Evolutionary conservation across 495 filamentous ascomycete genomes (phyloP).

Genomic region (Poronia punctata): DNA sequence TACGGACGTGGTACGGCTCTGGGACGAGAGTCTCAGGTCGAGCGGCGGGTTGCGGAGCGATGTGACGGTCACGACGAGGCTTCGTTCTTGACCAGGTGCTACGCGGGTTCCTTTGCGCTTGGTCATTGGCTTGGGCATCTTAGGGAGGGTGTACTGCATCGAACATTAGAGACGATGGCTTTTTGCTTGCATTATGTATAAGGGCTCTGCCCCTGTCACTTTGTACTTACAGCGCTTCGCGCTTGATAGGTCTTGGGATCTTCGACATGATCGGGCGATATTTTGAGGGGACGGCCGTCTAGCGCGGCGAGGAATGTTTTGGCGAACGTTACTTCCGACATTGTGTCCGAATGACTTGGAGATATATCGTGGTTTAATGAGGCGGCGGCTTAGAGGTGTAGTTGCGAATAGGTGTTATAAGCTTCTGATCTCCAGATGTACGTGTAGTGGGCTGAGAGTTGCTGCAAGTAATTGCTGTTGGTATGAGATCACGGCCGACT

Average conservation of each 20-base stretch:
- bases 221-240: constrained; percentile 62
- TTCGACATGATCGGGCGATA: constrained; percentile 77
- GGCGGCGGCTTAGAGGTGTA: background rate
- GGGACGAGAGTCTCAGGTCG: constrained; percentile 50
- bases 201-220: no score
- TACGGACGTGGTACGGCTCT: constrained; percentile 58
- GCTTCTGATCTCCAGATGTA: no score
- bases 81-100: constrained; percentile 36
- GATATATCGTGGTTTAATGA: background rate
- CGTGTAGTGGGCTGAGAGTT: no score
- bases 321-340: constrained; percentile 82
- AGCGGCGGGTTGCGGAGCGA: constrained; percentile 67
- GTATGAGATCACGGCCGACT: no score
- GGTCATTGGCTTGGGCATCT: constrained; percentile 41
- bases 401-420: no score
- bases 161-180: constrained; percentile 8
- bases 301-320: constrained; percentile 75
- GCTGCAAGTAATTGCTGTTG: no score
- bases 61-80: constrained; percentile 57
- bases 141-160: constrained; percentile 37
- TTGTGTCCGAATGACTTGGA: constrained; percentile 33
- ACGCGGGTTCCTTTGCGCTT: constrained; percentile 38
- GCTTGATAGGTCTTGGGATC: constrained; percentile 68
- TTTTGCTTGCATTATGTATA: background rate
- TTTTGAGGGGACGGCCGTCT: constrained; percentile 67